These are phyloP conservation scores for Schizochytrium sp. DNA, from an alignment of 108 stramenopile species.

Conservation along the genomic window DNA sequence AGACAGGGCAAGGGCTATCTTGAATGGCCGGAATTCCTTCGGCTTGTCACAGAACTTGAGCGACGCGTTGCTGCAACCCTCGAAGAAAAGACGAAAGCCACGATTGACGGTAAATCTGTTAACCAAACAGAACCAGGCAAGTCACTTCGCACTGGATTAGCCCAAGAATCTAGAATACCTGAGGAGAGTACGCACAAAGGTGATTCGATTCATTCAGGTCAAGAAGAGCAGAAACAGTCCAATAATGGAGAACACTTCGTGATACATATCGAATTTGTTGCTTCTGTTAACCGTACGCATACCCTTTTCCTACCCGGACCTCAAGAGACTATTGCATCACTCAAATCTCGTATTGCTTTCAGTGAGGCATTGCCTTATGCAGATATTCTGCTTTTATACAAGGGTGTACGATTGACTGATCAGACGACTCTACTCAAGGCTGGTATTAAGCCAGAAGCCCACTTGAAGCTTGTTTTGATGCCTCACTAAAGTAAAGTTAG, in stretches of 20 bases:
- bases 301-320: background rate
- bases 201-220: background rate
- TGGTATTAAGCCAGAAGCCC: slow-evolving; percentile 27
- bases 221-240: background rate
- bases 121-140: background rate
- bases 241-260: background rate
- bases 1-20: background rate
- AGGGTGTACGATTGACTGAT: background rate
- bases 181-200: background rate
- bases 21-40: slow-evolving; percentile 23
- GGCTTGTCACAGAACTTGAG: background rate
- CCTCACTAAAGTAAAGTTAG: background rate
- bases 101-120: background rate
- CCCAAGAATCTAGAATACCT: background rate
- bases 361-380: background rate
- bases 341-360: slow-evolving; percentile 25
- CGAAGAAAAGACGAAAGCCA: background rate
- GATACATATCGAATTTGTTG: background rate
- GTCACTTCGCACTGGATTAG: background rate
- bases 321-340: background rate
- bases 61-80: background rate
- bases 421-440: background rate
- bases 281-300: background rate
- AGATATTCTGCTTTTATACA: background rate
- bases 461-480: slow-evolving; percentile 23